phyloP scores from a whole-genome alignment of 1,139 yeast species.

The Candida pseudocylindracea region DNA sequence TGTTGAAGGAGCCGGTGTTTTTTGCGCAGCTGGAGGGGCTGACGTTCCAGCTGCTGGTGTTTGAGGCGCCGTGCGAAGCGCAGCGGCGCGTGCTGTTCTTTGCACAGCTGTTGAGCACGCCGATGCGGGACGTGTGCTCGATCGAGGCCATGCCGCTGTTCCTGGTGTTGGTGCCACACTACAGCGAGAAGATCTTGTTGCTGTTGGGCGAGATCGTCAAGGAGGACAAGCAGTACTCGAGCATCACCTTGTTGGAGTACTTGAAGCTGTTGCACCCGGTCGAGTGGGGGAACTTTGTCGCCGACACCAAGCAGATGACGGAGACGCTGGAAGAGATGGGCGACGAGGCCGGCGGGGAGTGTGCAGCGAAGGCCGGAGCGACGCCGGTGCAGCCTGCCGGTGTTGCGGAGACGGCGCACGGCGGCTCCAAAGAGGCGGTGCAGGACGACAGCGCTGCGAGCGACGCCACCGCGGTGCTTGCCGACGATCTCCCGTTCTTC shows the following conservation, averaged over 20 bases:
- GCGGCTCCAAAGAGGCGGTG: too few species aligned
- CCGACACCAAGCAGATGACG: constrained; percentile 23
- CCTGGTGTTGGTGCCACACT: constrained; percentile 28
- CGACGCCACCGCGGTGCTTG: constrained; percentile 2
- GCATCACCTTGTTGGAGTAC: constrained; percentile 26
- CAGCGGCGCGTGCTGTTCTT: constrained; percentile 27
- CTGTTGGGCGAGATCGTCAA: constrained; percentile 23
- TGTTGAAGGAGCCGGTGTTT: constrained; percentile 21
- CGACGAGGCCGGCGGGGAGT: not conserved
- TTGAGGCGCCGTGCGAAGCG: constrained; percentile 20
- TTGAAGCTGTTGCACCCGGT: constrained; percentile 24
- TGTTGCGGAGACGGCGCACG: too few species aligned
- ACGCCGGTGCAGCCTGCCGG: too few species aligned
- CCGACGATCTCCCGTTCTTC: constrained; percentile 19
- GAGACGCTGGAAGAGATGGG: constrained; percentile 10
- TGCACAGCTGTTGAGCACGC: constrained; percentile 30
- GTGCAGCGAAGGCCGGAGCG: too few species aligned
- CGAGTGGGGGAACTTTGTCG: constrained; percentile 29
- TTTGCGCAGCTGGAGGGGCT: constrained; percentile 26
- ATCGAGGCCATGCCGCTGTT: constrained; percentile 24
- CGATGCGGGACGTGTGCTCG: constrained; percentile 24
- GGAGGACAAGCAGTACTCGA: constrained; percentile 24
- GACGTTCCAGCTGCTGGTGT: constrained; percentile 6
- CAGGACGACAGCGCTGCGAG: too few species aligned
- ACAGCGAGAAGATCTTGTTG: constrained; percentile 23